A percentile compares a stretch with the other conserved stretches of the same genome.
These are phyloP conservation scores for Royoungia palumana DNA, from an alignment of 768 basidiomycete species.

Conservation along the genomic window DNA sequence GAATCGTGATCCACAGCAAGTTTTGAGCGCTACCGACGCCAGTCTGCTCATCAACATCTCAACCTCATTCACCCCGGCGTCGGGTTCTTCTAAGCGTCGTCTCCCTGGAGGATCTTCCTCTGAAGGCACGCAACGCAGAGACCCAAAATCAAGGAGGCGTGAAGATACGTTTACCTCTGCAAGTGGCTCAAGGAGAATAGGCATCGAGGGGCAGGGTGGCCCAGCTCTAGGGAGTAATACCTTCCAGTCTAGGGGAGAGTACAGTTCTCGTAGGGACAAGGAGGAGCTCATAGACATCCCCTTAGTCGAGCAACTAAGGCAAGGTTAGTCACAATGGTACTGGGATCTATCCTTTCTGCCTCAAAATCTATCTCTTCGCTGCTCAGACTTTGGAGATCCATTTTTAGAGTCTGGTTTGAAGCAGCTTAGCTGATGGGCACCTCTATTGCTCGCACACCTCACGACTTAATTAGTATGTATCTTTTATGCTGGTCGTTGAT, in stretches of 20 bases:
- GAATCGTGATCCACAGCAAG: conserved; percentile 30
- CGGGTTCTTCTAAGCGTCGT: conserved; percentile 47
- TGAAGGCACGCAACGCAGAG: conserved; percentile 43
- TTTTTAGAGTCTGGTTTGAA: conserved; percentile 41
- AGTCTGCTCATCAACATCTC: conserved; percentile 18
- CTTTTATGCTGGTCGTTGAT: background rate
- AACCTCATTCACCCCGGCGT: conserved; percentile 18
- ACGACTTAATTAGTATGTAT: conserved; percentile 9
- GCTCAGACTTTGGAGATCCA: conserved; percentile 53
- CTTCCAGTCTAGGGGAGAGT: conserved; percentile 33
- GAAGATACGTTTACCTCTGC: conserved; percentile 36
- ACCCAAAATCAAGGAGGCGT: conserved; percentile 49
- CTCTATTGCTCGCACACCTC: background rate
- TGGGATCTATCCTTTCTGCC: conserved; percentile 1
- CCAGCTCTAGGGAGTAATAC: conserved; percentile 19
- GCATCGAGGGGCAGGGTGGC: conserved; percentile 21
- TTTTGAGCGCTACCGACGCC: conserved; percentile 15
- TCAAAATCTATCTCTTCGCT: background rate
- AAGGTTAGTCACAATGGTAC: conserved; percentile 36
- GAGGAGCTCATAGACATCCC: conserved; percentile 51
- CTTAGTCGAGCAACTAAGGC: conserved; percentile 52
- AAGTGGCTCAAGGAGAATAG: conserved; percentile 21
- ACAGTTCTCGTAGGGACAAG: conserved; percentile 48
- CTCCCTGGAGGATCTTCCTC: conserved; percentile 47
- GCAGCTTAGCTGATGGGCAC: conserved; percentile 19